Evolutionary conservation across 106 monocot species (phyloP).

Genomic region (Platanthera zijinensis): DNA sequence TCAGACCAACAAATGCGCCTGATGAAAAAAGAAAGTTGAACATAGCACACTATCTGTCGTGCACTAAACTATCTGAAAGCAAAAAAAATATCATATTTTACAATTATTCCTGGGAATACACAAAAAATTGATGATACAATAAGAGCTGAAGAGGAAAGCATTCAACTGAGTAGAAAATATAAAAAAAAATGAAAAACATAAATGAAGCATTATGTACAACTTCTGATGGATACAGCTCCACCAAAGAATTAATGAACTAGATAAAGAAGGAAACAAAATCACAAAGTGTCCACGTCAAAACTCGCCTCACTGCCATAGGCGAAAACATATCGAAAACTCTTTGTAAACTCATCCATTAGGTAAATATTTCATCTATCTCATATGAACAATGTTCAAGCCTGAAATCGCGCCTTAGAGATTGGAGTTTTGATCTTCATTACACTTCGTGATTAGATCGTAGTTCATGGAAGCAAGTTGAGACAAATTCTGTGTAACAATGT

Average conservation of each 20-base stretch:
- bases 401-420: slow-evolving; percentile 15
- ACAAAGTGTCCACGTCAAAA: neutral
- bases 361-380: no score
- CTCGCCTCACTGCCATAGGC: neutral
- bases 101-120: neutral
- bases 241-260: neutral
- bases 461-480: slow-evolving; percentile 95
- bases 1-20: no score
- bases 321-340: no score
- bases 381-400: neutral
- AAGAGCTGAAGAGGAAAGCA: neutral
- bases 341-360: no score
- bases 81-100: neutral
- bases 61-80: no score
- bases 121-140: neutral
- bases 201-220: neutral
- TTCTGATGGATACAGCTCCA: neutral
- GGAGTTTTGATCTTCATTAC: slow-evolving; percentile 28
- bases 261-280: slow-evolving; percentile 8
- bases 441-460: slow-evolving; percentile 86
- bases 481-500: slow-evolving; percentile 51
- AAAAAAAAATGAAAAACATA: neutral
- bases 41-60: no score
- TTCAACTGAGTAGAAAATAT: neutral
- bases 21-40: no score